Conservation (phyloP, 805 yeast genomes). For the Ogataea thermomethanolica region DNA sequence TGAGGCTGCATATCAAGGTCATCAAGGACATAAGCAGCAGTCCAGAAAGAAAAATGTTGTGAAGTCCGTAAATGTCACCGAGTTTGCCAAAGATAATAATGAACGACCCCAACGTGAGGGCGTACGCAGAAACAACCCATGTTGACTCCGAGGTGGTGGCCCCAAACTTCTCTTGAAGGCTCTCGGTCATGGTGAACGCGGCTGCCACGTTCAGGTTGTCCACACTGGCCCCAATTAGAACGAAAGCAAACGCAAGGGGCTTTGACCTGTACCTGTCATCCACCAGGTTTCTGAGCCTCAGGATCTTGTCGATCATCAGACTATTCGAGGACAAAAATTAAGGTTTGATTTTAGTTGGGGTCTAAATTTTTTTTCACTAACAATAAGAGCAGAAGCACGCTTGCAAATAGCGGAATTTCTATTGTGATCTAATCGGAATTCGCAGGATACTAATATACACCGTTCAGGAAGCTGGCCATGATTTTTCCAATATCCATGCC, state of each 20-base stretch:
- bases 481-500: slow-evolving; percentile 5
- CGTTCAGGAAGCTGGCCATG: slow-evolving; percentile 11
- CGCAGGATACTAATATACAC: background rate
- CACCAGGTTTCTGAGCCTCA: background rate
- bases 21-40: slow-evolving; percentile 16
- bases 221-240: slow-evolving; percentile 16
- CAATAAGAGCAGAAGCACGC: no score
- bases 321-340: background rate
- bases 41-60: slow-evolving; percentile 28
- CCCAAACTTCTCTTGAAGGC: slow-evolving; percentile 37
- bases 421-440: background rate
- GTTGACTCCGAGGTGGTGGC: slow-evolving; percentile 33
- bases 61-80: slow-evolving; percentile 41
- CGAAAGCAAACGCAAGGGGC: slow-evolving; percentile 11
- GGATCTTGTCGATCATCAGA: background rate
- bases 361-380: no score
- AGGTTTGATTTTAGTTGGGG: no score
- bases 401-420: no score
- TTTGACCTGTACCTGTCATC: slow-evolving; percentile 5
- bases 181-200: slow-evolving; percentile 20
- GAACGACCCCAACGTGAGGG: slow-evolving; percentile 43
- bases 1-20: slow-evolving; percentile 36
- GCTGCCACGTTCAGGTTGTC: slow-evolving; percentile 30
- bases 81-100: slow-evolving; percentile 41
- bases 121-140: slow-evolving; percentile 44